phyloP scores from a whole-genome alignment of 2,329 filamentous ascomycete genomes.

The Aspergillus sp. region DNA sequence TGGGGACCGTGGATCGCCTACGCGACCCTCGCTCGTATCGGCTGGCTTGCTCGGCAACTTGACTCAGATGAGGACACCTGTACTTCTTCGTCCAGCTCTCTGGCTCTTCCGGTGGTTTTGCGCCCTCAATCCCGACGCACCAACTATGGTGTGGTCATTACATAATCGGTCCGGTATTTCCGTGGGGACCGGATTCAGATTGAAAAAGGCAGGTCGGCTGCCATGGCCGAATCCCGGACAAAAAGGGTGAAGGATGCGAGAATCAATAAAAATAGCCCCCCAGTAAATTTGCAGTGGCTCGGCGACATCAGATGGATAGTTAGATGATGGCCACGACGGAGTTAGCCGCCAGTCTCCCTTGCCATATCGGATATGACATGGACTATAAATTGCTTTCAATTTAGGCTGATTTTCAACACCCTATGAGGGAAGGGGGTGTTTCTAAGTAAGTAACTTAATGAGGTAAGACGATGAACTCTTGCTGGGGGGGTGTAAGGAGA shows the following conservation, averaged over 20 bases:
- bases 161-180: conserved; percentile 10
- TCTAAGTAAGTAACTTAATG: not conserved
- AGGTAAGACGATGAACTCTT: not conserved
- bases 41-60: conserved; percentile 12
- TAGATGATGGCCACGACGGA: not conserved
- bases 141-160: not conserved
- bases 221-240: not conserved
- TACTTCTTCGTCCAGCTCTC: not conserved
- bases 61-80: conserved; percentile 12
- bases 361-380: not conserved
- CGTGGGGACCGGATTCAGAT: not conserved
- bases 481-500: not conserved
- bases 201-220: not conserved
- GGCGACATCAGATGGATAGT: not conserved
- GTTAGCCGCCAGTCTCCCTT: not conserved
- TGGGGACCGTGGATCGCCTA: conserved; percentile 1
- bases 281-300: not conserved
- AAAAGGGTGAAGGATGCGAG: no score
- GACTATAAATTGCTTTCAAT: not conserved
- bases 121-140: not conserved
- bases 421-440: not conserved
- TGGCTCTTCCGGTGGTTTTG: not conserved
- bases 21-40: conserved; percentile 1
- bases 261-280: no score
- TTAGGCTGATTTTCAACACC: not conserved